Percentiles rank a stretch among this genome's conserved stretches.
phyloP scores from a whole-genome alignment of 768 basidiomycete genomes.

The Boletus huronensis region DNA sequence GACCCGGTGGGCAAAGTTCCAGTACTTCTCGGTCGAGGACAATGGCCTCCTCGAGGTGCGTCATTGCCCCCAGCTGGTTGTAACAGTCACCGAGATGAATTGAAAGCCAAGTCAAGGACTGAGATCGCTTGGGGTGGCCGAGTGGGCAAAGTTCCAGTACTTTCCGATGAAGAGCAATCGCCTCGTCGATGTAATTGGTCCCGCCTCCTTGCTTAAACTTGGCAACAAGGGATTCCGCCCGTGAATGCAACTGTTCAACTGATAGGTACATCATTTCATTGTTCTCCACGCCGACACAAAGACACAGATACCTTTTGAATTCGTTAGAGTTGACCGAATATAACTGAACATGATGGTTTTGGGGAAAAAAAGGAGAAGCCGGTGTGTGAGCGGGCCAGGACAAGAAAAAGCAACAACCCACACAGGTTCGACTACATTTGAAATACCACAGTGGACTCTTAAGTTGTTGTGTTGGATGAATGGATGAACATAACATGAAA shows the following conservation, averaged over 20 bases:
- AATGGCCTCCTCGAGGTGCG: no score
- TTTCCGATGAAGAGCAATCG: not conserved
- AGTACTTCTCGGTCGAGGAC: no score
- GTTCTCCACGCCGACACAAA: not conserved
- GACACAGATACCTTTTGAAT: not conserved
- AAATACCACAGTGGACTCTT: no score
- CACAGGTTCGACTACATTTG: no score
- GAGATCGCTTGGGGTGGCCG: not conserved
- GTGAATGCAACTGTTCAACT: not conserved
- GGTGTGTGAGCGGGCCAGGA: no score
- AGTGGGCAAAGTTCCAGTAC: not conserved
- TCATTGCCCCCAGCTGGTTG: no score
- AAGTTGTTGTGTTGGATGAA: no score
- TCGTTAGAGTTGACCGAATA: not conserved
- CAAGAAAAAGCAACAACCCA: no score
- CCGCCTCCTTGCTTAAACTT: not conserved
- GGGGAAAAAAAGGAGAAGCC: not conserved
- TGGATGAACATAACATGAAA: no score
- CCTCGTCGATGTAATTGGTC: not conserved
- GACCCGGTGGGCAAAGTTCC: no score
- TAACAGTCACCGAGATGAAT: no score
- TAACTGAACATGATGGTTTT: not conserved
- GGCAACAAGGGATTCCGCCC: not conserved
- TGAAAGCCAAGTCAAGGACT: no score
- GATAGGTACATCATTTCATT: not conserved